Conservation (phyloP, 1,284 basidiomycete genomes). For the Moesziomyces parantarcticus region DNA sequence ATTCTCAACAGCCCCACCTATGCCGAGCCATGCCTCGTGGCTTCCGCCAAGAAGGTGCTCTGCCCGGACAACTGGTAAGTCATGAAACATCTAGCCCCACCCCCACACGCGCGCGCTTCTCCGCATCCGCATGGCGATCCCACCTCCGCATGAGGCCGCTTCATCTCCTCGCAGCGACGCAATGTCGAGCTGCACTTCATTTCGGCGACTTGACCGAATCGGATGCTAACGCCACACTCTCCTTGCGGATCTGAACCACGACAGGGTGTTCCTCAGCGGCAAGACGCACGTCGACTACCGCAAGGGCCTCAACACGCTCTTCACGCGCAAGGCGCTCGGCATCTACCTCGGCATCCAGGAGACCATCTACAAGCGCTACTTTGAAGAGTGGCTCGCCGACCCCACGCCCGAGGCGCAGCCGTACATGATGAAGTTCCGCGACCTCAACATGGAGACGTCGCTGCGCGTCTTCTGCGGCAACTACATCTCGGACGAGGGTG, state of each 20-base stretch:
- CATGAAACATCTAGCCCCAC: not conserved
- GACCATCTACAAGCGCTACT: slow-evolving; percentile 81
- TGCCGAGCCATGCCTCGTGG: slow-evolving; percentile 82
- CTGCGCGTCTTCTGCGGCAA: slow-evolving; percentile 92
- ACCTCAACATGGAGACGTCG: slow-evolving; percentile 97
- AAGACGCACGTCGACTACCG: slow-evolving; percentile 95
- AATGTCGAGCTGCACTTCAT: slow-evolving; percentile 1
- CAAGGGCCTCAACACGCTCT: slow-evolving; percentile 87
- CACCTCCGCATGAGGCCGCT: too few relatives aligned
- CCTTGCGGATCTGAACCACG: slow-evolving; percentile 3
- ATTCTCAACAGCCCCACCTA: slow-evolving; percentile 66
- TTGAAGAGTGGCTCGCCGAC: slow-evolving; percentile 70
- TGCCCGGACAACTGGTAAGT: slow-evolving; percentile 85
- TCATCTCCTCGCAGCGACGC: too few relatives aligned
- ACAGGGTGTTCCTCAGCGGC: slow-evolving; percentile 94
- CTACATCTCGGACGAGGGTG: slow-evolving; percentile 84
- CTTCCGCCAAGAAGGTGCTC: slow-evolving; percentile 89
- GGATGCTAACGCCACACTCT: slow-evolving; percentile 3
- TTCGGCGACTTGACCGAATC: not conserved
- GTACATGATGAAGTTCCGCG: slow-evolving; percentile 89
- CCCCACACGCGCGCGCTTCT: too few relatives aligned
- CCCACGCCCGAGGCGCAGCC: slow-evolving; percentile 59
- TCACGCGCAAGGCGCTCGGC: slow-evolving; percentile 79
- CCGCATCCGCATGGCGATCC: too few relatives aligned
- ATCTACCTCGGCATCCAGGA: slow-evolving; percentile 92